These are phyloP conservation scores for carrot (Daucus carota) DNA, from an alignment of 129 eudicot genomes.

Conservation along the genomic window DH1_v3.0 NC_030384.2:18617501-18618000, in stretches of 20 bases:
- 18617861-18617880: neutral
- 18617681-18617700: neutral
- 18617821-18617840: neutral
- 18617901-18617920: neutral
- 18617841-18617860: too few relatives aligned
- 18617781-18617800: neutral
- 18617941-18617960: neutral
- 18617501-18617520: slow-evolving; percentile 27
- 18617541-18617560: slow-evolving; percentile 51
- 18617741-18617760: neutral
- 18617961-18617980: neutral
- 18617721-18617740: neutral
- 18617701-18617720: neutral
- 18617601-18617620: neutral
- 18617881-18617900: neutral
- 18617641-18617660: neutral
- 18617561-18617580: slow-evolving; percentile 46
- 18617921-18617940: too few relatives aligned
- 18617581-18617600: slow-evolving; percentile 4
- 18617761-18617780: neutral
- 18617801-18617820: neutral
- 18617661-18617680: neutral
- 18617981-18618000: too few relatives aligned
- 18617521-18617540: slow-evolving; percentile 45
- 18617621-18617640: neutral